phyloP scores from a whole-genome alignment of 1,139 yeast species.

The Nakaseomyces uthaithaninus region DNA sequence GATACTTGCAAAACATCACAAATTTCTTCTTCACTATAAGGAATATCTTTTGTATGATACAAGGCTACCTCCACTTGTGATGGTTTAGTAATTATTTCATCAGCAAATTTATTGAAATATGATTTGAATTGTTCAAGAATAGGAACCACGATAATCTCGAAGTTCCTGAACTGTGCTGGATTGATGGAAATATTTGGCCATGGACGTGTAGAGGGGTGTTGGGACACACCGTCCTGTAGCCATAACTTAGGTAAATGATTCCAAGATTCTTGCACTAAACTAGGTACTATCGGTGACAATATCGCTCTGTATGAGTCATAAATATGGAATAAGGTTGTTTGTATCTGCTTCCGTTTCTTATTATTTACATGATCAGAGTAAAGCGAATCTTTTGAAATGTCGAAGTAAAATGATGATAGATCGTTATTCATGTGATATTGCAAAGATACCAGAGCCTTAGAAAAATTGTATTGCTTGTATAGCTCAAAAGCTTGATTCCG shows the following conservation, averaged over 20 bases:
- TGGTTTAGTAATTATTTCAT: conserved; percentile 49
- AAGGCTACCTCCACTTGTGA: conserved; percentile 41
- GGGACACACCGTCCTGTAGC: conserved; percentile 7
- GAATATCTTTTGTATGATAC: conserved; percentile 13
- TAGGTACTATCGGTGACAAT: conserved; percentile 74
- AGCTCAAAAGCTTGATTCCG: conserved; percentile 37
- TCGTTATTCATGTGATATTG: conserved; percentile 68
- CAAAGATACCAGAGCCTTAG: conserved; percentile 52
- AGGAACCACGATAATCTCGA: conserved; percentile 23
- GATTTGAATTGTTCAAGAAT: conserved; percentile 22
- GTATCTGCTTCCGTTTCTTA: conserved; percentile 53
- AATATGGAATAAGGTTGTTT: conserved; percentile 59
- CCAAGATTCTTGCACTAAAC: conserved; percentile 87
- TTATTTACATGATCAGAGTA: conserved; percentile 57
- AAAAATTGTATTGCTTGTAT: conserved; percentile 56
- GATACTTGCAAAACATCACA: conserved; percentile 66
- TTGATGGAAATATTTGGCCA: conserved; percentile 14
- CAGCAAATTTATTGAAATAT: conserved; percentile 11
- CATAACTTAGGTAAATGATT: conserved; percentile 34
- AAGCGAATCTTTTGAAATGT: conserved; percentile 73
- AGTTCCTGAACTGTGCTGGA: conserved; percentile 13
- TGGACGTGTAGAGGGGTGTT: conserved; percentile 35
- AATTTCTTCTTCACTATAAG: conserved; percentile 26
- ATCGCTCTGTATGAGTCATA: conserved; percentile 55
- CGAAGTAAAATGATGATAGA: conserved; percentile 79